These are phyloP conservation scores for Apocynum venetum DNA, from an alignment of 257 asterid species.

Conservation along the genomic window DNA sequence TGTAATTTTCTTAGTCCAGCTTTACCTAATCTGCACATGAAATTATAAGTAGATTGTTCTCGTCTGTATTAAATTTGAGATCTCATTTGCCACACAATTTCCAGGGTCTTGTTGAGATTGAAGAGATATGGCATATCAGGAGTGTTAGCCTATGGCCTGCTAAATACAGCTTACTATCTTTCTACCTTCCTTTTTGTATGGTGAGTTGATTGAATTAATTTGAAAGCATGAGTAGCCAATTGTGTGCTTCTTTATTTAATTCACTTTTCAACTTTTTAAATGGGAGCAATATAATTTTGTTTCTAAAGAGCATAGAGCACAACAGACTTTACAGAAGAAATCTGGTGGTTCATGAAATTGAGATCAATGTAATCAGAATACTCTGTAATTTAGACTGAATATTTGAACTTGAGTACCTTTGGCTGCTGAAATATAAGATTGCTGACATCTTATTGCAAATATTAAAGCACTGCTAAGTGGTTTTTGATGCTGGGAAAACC, in stretches of 20 bases:
- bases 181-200: constrained; percentile 85
- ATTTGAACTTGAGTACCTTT: background rate
- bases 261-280: background rate
- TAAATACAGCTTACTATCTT: constrained; percentile 82
- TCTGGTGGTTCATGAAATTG: constrained; percentile 1
- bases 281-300: background rate
- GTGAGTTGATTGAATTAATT: constrained; percentile 36
- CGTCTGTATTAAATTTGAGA: constrained; percentile 12
- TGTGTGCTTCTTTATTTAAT: background rate
- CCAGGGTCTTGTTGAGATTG: constrained; percentile 45
- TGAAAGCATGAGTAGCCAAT: background rate
- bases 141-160: constrained; percentile 79
- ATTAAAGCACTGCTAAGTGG: background rate
- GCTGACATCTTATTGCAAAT: background rate
- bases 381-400: background rate
- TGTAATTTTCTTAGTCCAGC: background rate
- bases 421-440: background rate
- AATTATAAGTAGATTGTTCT: background rate
- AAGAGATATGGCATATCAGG: constrained; percentile 84
- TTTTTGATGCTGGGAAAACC: background rate
- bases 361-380: background rate
- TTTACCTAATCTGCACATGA: background rate
- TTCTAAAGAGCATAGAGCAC: background rate
- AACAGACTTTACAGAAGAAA: background rate
- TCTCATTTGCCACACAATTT: constrained; percentile 14